These are phyloP conservation scores for Brassica nigra DNA, from an alignment of 345 rosid genomes.

Conservation along the genomic window DNA sequence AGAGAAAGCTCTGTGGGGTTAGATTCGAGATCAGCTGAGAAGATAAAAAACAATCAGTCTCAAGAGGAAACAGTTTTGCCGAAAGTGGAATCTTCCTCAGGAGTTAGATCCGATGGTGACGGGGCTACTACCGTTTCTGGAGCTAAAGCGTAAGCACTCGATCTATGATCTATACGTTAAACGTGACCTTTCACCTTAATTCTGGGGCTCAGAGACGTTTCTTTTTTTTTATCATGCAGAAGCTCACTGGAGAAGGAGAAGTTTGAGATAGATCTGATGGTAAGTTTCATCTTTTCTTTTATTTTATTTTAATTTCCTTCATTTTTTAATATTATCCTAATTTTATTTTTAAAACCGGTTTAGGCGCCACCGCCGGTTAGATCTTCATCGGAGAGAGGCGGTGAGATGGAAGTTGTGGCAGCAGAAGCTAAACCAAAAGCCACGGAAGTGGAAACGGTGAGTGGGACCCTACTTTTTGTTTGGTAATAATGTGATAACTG, in stretches of 20 bases:
- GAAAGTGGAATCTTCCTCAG: constrained; percentile 53
- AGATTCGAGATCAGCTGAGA: constrained; percentile 52
- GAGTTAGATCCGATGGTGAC: constrained; percentile 55
- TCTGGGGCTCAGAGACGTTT: neutral
- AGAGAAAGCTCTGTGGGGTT: constrained; percentile 31
- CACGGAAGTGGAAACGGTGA: constrained; percentile 65
- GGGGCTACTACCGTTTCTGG: constrained; percentile 41
- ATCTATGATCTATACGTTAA: neutral
- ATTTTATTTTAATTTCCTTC: neutral
- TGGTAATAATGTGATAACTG: constrained; percentile 28
- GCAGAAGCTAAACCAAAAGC: constrained; percentile 37
- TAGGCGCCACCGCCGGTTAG: constrained; percentile 87
- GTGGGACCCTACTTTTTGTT: constrained; percentile 47
- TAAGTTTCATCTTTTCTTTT: constrained; percentile 33
- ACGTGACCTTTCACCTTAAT: neutral
- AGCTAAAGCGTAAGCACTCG: constrained; percentile 60
- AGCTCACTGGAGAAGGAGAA: constrained; percentile 51
- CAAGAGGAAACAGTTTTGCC: constrained; percentile 62
- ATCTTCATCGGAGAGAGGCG: constrained; percentile 83
- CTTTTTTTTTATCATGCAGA: constrained; percentile 34
- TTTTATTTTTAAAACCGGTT: constrained; percentile 14
- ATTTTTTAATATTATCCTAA: neutral
- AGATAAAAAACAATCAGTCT: constrained; percentile 44
- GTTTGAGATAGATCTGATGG: constrained; percentile 99
- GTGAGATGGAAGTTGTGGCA: constrained; percentile 59